phyloP scores from a whole-genome alignment of 139 green algal species.

The Chlamydomonas sphaeroides region DNA sequence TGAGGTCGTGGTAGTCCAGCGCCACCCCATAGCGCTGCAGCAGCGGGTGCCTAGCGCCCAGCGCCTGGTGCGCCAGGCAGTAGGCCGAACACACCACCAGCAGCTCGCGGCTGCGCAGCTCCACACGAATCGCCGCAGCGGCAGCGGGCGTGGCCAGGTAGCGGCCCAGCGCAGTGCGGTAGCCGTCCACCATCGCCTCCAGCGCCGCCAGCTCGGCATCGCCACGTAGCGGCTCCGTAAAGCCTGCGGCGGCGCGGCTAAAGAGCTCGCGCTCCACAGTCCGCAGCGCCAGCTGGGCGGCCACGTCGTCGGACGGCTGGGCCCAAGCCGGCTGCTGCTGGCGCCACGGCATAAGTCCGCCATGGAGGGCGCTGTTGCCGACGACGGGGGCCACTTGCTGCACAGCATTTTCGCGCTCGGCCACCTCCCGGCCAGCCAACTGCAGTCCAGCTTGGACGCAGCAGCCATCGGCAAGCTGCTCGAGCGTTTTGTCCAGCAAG shows the following conservation, averaged over 20 bases:
- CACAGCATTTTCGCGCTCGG: too few relatives aligned
- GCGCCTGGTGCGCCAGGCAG: conserved; percentile 47
- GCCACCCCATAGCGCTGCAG: conserved; percentile 41
- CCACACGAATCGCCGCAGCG: neutral
- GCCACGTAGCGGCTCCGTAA: neutral
- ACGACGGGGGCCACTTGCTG: too few relatives aligned
- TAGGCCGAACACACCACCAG: conserved; percentile 58
- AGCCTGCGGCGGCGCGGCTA: neutral
- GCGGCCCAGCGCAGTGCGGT: conserved; percentile 19
- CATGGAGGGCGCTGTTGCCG: too few relatives aligned
- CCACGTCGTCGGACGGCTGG: conserved; percentile 8
- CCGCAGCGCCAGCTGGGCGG: conserved; percentile 42
- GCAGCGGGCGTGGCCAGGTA: conserved; percentile 5
- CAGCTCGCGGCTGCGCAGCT: conserved; percentile 58
- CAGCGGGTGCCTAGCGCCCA: neutral
- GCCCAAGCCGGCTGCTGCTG: neutral
- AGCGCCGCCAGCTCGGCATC: conserved; percentile 30
- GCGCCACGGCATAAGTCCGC: too few relatives aligned
- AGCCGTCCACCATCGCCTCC: conserved; percentile 46
- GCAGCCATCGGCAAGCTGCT: too few relatives aligned
- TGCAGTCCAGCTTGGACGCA: too few relatives aligned
- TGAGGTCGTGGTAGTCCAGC: conserved; percentile 43
- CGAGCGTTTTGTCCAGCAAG: too few relatives aligned
- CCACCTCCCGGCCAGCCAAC: too few relatives aligned
- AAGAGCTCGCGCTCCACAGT: conserved; percentile 56